Evolutionary conservation across 768 basidiomycete species (phyloP), one percentile per base, ranked within the genome.

Genomic region (Pisolithus orientalis): DNA sequence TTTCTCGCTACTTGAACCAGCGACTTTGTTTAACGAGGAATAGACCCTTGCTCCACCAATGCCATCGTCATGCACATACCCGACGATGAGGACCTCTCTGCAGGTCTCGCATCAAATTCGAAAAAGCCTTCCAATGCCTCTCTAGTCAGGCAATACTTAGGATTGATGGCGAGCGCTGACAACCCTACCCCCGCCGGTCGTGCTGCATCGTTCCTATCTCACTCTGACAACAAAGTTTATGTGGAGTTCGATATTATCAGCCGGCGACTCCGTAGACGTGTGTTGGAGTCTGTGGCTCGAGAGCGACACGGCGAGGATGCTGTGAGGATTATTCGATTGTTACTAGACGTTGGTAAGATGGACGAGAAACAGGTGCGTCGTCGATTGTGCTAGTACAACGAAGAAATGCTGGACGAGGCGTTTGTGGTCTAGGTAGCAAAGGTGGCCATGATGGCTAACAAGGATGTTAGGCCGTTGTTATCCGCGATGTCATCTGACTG

Each of bases 391-490:
- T 21, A 34, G 44, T 27, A 54, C 39, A 42, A 40, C 39, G 17
- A 46, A 10, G 14, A 9, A 5, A 42, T 47, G 51, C 49, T 59
- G 40, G 32, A 47, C 39, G 16, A 32, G 27, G 44, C 14, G 29
- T 21, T 21, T 38, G n/a, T 16, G 27, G n/a, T 29, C 13, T 58
- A 98, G 94, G 84, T 99, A 45, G 88, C 91, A 29, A 95, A 95
- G 67, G 75, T 87, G 47, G 90, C 91, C 16, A 91, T 99, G 90
- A 87, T 98, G 76, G 80, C 90, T 2, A 77, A 87, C 32, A 92
- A 90, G 65, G 89, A 93, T 57, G 86, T 90, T 49, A 84, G 94
- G 49, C 84, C 86, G 10, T 71, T 91, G 43, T 75, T 97, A 50
- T 80, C 89, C 17, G 80, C 82, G 3, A 79, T 99, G 47, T 84